These are phyloP conservation scores for Arachis monticola DNA, from an alignment of 331 rosid genomes.

Conservation along the genomic window DNA sequence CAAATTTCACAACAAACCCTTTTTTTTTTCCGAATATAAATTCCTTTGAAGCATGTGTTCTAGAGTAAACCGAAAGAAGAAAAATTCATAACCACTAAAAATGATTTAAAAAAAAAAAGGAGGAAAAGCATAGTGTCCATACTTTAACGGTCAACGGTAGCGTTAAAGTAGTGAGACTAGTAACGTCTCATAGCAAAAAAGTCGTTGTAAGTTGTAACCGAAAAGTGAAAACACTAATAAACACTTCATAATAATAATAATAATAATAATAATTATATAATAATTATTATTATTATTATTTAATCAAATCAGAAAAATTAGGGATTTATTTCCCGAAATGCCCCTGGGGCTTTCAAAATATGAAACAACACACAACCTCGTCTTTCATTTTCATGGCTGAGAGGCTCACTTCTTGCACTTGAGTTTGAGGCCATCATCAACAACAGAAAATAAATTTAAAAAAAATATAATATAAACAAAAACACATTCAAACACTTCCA, in stretches of 20 bases:
- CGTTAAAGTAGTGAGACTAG: conserved; percentile 59
- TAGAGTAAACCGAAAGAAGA: background rate
- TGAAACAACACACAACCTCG: conserved; percentile 45
- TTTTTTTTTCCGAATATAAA: background rate
- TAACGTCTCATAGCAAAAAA: conserved; percentile 45
- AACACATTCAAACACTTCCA: background rate
- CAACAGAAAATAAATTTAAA: background rate
- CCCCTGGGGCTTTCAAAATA: conserved; percentile 41
- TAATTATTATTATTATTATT: too few species aligned
- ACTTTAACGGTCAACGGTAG: conserved; percentile 62
- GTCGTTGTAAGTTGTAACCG: conserved; percentile 65
- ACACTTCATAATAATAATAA: too few species aligned
- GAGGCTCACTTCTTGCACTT: conserved; percentile 50
- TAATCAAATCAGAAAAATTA: too few species aligned
- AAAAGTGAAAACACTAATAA: conserved; percentile 8
- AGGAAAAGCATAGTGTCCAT: conserved; percentile 29
- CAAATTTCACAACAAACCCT: background rate
- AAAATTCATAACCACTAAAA: conserved; percentile 29
- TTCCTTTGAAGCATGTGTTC: background rate
- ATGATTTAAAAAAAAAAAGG: background rate
- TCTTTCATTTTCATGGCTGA: conserved; percentile 66
- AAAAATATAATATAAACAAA: background rate
- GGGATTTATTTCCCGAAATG: conserved; percentile 40
- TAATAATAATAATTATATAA: too few species aligned
- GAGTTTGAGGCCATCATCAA: conserved; percentile 60